These are phyloP conservation scores for Annulohypoxylon maeteangense DNA, from an alignment of 495 filamentous ascomycete genomes.

Conservation along the genomic window DNA sequence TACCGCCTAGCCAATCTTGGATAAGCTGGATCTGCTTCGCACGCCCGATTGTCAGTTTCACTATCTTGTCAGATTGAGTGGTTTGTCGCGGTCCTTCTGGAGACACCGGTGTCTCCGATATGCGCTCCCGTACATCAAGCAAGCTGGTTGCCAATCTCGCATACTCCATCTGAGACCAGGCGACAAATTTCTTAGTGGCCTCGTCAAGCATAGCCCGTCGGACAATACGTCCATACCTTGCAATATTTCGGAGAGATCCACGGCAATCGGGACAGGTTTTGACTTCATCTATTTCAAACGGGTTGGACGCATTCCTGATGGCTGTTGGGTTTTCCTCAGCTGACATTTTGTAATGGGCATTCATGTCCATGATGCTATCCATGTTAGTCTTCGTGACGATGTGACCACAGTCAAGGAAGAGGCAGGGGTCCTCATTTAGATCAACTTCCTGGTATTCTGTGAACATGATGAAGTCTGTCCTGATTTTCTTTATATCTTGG, in stretches of 20 bases:
- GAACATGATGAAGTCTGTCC: conserved; percentile 67
- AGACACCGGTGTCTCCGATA: conserved; percentile 14
- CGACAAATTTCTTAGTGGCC: conserved; percentile 73
- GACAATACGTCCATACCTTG: conserved; percentile 74
- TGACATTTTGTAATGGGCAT: conserved; percentile 65
- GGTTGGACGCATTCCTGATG: conserved; percentile 55
- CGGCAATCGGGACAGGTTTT: conserved; percentile 73
- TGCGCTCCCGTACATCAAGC: conserved; percentile 33
- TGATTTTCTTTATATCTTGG: conserved; percentile 54
- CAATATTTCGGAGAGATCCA: conserved; percentile 67
- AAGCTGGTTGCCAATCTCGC: conserved; percentile 55
- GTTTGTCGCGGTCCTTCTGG: conserved; percentile 1
- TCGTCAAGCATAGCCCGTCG: conserved; percentile 72
- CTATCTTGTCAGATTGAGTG: neutral
- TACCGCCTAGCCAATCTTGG: conserved; percentile 39
- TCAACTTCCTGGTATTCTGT: conserved; percentile 66
- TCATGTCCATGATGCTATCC: conserved; percentile 74
- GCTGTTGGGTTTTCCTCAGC: conserved; percentile 53
- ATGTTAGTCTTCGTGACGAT: conserved; percentile 69
- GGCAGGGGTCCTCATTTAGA: conserved; percentile 67
- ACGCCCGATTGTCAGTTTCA: conserved; percentile 18
- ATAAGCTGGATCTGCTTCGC: conserved; percentile 38
- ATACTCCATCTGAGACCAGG: conserved; percentile 62
- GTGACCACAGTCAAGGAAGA: conserved; percentile 77
- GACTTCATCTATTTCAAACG: conserved; percentile 64